Evolutionary conservation across 2,329 filamentous ascomycete species (phyloP).

Genomic region (Tricladium varicosporioides): DNA sequence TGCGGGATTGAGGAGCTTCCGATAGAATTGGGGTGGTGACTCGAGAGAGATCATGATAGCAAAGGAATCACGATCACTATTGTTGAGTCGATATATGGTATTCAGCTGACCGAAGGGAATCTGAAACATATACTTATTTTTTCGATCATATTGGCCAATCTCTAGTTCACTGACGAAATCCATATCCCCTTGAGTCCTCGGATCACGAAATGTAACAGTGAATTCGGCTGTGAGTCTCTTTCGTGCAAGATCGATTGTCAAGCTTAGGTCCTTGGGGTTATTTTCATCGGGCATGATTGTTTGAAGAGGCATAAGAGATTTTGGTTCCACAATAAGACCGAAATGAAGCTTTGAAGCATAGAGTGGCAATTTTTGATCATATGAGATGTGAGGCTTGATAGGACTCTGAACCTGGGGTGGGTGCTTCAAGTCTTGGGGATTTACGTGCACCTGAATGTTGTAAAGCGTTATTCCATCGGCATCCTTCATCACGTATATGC

Average conservation of each 20-base stretch:
- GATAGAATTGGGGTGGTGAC: conserved; percentile 41
- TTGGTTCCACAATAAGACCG: conserved; percentile 54
- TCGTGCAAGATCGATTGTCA: conserved; percentile 40
- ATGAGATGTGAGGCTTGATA: conserved; percentile 30
- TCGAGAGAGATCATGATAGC: conserved; percentile 47
- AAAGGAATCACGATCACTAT: conserved; percentile 33
- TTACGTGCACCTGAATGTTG: conserved; percentile 12
- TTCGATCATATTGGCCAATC: conserved; percentile 23
- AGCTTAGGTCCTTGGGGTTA: conserved; percentile 26
- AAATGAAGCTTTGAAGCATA: conserved; percentile 53
- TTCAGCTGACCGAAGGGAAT: conserved; percentile 43
- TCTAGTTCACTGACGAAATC: conserved; percentile 6
- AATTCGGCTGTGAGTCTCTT: conserved; percentile 44
- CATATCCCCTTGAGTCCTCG: conserved; percentile 18
- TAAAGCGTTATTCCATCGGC: conserved; percentile 14
- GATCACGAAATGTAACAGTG: conserved; percentile 30
- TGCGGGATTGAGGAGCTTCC: conserved; percentile 31
- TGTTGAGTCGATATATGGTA: conserved; percentile 39
- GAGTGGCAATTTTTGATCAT: conserved; percentile 41
- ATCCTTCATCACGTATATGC: conserved; percentile 27
- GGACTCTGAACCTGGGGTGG: conserved; percentile 32
- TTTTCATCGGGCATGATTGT: conserved; percentile 31
- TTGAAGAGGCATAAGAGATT: conserved; percentile 59
- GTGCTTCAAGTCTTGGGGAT: not conserved
- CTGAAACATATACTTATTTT: conserved; percentile 34